phyloP scores from a whole-genome alignment of 228 moss, liverwort and hornwort species.

The Sphagnum magellanicum region DNA sequence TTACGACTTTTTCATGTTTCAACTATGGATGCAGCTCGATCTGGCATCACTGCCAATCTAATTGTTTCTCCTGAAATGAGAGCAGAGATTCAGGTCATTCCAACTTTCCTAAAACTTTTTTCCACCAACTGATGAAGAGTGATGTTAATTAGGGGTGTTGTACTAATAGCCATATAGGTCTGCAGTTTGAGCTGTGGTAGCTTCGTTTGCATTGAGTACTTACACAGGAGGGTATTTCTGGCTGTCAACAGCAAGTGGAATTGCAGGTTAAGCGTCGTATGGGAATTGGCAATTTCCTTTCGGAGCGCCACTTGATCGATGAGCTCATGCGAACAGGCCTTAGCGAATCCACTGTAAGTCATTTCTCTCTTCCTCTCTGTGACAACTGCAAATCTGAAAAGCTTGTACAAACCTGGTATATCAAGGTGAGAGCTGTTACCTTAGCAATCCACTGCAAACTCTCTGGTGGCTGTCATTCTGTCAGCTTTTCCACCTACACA shows the following conservation, averaged over 20 bases:
- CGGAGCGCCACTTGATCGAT: slow-evolving; percentile 79
- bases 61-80: slow-evolving; percentile 84
- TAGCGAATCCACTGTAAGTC: slow-evolving; percentile 72
- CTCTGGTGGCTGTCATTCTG: neutral
- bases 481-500: neutral
- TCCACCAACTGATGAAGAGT: neutral
- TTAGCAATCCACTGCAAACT: no score
- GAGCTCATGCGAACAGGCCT: slow-evolving; percentile 84
- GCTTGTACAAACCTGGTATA: no score
- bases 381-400: no score
- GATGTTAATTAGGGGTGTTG: no score
- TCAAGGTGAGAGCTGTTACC: no score
- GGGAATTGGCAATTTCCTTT: slow-evolving; percentile 92
- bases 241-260: slow-evolving; percentile 74
- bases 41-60: slow-evolving; percentile 72
- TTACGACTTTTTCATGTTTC: slow-evolving; percentile 80
- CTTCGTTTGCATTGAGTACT: no score
- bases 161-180: no score
- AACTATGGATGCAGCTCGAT: slow-evolving; percentile 83
- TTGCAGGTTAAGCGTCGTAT: slow-evolving; percentile 83
- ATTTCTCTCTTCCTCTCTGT: neutral
- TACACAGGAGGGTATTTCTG: neutral
- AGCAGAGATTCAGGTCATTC: slow-evolving; percentile 79
- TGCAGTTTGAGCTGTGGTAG: no score
- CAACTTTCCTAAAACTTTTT: neutral